Conservation (phyloP, 768 basidiomycete species). For the Suillus cothurnatus region DNA sequence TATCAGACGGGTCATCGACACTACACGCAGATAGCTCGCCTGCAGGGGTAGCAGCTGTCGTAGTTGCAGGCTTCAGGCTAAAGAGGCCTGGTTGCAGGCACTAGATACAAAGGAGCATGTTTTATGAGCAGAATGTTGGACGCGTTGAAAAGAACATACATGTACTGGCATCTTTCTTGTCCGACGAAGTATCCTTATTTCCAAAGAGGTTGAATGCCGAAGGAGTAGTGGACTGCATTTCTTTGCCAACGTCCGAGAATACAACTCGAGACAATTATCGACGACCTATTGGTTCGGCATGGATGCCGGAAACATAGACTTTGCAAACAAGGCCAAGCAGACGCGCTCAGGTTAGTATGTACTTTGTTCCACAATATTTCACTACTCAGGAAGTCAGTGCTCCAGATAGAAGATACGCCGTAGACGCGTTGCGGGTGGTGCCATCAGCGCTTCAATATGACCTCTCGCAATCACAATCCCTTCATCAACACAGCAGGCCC, state of each 20-base stretch:
- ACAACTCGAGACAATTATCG: background rate
- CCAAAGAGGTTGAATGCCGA: slow-evolving; percentile 35
- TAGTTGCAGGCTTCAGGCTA: slow-evolving; percentile 40
- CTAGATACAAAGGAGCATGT: slow-evolving; percentile 13
- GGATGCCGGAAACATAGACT: background rate
- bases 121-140: background rate
- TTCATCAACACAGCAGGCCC: background rate
- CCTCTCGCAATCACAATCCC: background rate
- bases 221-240: slow-evolving; percentile 6
- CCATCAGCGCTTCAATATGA: background rate
- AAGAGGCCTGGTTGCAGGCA: slow-evolving; percentile 31
- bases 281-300: background rate
- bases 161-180: slow-evolving; percentile 44
- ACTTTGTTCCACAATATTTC: background rate
- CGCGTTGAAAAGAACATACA: slow-evolving; percentile 10
- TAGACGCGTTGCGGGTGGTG: background rate
- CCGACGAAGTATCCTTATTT: slow-evolving; percentile 37
- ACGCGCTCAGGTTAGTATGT: background rate
- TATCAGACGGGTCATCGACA: background rate
- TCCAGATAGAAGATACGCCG: background rate
- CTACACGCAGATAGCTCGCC: background rate
- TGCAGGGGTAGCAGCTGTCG: slow-evolving; percentile 2
- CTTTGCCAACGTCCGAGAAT: slow-evolving; percentile 1
- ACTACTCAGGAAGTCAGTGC: background rate
- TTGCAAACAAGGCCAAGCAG: slow-evolving; percentile 1